Conservation (phyloP, 2,329 filamentous ascomycete genomes). For the Colletotrichum orchidophilum region DNA sequence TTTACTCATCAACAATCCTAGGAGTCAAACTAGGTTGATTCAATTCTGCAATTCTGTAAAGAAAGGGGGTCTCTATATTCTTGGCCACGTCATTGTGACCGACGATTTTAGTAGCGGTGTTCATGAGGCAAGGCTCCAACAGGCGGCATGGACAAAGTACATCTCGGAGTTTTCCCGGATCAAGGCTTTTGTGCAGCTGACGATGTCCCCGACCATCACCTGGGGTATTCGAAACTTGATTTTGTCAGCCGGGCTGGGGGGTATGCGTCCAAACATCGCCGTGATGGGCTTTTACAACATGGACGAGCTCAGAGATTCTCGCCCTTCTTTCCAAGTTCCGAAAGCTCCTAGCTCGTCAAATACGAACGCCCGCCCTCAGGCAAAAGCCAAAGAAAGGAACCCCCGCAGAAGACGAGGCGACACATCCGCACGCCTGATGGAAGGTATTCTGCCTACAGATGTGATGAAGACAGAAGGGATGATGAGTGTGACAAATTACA, state of each 20-base stretch:
- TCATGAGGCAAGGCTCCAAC: conserved; percentile 82
- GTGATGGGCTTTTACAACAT: conserved; percentile 84
- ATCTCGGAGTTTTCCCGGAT: conserved; percentile 84
- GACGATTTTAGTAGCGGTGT: conserved; percentile 83
- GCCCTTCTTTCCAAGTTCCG: conserved; percentile 65
- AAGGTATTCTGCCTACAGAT: conserved; percentile 73
- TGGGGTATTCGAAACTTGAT: conserved; percentile 89
- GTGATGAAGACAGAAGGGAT: conserved; percentile 73
- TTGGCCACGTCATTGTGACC: conserved; percentile 89
- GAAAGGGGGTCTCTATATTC: conserved; percentile 84
- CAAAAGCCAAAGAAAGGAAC: conserved; percentile 44
- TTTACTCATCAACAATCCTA: conserved; percentile 82
- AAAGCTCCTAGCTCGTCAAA: conserved; percentile 52
- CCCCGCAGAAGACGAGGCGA: conserved; percentile 57
- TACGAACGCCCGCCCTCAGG: conserved; percentile 42
- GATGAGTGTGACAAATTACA: conserved; percentile 77
- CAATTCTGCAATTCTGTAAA: conserved; percentile 93
- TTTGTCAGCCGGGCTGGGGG: conserved; percentile 81
- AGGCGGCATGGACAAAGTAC: conserved; percentile 85
- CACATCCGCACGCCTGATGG: conserved; percentile 64
- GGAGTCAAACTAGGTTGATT: conserved; percentile 84
- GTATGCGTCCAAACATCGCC: conserved; percentile 90
- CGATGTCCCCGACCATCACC: conserved; percentile 82
- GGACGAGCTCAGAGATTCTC: conserved; percentile 74
- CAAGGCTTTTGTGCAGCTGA: conserved; percentile 89